Percentiles rank a stretch among this genome's conserved stretches.
Conservation (phyloP, 495 filamentous ascomycete species). For the Bacidia gigantensis region DNA sequence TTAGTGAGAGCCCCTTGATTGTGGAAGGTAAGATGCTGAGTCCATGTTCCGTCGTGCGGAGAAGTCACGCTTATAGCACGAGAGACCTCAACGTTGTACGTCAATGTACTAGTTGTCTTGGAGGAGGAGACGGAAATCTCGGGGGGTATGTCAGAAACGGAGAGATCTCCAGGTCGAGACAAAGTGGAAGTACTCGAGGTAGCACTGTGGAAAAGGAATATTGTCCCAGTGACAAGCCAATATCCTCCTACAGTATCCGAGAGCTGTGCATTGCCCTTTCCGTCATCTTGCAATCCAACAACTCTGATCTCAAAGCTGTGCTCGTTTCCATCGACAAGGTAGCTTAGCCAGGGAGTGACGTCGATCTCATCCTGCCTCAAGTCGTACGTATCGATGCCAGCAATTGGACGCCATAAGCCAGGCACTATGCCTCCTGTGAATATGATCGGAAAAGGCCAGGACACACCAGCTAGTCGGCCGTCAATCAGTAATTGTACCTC, state of each 20-base stretch:
- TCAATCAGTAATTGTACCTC: constrained; percentile 76
- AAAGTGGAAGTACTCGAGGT: constrained; percentile 34
- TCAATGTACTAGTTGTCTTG: constrained; percentile 31
- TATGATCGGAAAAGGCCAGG: constrained; percentile 76
- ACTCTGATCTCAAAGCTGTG: constrained; percentile 65
- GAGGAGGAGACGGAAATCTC: constrained; percentile 28
- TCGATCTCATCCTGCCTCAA: constrained; percentile 73
- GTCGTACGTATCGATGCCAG: constrained; percentile 76
- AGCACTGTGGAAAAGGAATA: constrained; percentile 55
- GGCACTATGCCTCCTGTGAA: constrained; percentile 82
- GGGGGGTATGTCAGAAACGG: constrained; percentile 27
- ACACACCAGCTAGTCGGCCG: constrained; percentile 58
- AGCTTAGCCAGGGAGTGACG: constrained; percentile 60
- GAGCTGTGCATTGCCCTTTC: constrained; percentile 33
- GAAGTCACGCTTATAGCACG: constrained; percentile 37
- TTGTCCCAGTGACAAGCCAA: constrained; percentile 74
- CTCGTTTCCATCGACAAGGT: constrained; percentile 46
- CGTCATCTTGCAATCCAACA: constrained; percentile 44
- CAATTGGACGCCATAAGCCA: constrained; percentile 70
- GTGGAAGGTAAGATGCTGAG: constrained; percentile 41
- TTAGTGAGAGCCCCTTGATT: constrained; percentile 47
- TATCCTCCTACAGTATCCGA: constrained; percentile 49
- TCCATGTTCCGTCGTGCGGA: constrained; percentile 39
- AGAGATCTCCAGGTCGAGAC: constrained; percentile 11
- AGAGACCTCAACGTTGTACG: constrained; percentile 42